phyloP scores from a whole-genome alignment of 2,329 filamentous ascomycete species.

The Apiospora malaysiana region DNA sequence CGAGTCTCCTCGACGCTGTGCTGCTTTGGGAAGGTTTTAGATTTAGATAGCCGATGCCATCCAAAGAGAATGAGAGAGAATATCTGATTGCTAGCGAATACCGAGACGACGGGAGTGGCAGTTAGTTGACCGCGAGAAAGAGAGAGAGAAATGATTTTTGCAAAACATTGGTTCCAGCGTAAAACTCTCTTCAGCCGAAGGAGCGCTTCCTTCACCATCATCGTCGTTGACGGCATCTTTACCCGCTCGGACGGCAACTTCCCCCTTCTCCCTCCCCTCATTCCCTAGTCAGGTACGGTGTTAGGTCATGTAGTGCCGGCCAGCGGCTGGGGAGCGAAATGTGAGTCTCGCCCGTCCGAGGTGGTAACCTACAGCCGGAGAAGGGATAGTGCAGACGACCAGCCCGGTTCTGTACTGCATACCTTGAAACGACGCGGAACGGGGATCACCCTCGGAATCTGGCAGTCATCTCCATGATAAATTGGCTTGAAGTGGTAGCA shows the following conservation, averaged over 20 bases:
- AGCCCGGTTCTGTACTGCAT: background rate
- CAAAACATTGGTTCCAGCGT: background rate
- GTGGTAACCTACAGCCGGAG: background rate
- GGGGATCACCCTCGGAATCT: conserved; percentile 1
- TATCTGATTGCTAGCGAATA: background rate
- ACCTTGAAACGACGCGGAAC: background rate
- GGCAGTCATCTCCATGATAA: background rate
- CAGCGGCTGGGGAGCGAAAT: background rate
- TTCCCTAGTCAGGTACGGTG: background rate
- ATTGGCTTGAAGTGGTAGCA: background rate
- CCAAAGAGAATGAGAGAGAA: background rate
- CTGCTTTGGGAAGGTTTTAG: background rate
- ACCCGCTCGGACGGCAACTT: background rate
- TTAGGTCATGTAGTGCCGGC: background rate
- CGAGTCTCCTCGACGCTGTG: background rate
- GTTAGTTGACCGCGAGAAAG: background rate
- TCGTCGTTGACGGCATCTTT: background rate
- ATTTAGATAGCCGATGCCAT: background rate
- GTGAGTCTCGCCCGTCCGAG: background rate
- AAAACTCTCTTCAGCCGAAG: conserved; percentile 3
- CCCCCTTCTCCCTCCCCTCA: background rate
- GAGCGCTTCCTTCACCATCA: too few relatives aligned
- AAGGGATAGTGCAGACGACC: background rate
- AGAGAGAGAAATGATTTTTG: background rate
- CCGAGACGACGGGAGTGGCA: conserved; percentile 1